Percentiles rank a stretch among this genome's conserved stretches.
phyloP scores from a whole-genome alignment of 1,284 basidiomycete genomes.

The Schizophyllum commune region DNA sequence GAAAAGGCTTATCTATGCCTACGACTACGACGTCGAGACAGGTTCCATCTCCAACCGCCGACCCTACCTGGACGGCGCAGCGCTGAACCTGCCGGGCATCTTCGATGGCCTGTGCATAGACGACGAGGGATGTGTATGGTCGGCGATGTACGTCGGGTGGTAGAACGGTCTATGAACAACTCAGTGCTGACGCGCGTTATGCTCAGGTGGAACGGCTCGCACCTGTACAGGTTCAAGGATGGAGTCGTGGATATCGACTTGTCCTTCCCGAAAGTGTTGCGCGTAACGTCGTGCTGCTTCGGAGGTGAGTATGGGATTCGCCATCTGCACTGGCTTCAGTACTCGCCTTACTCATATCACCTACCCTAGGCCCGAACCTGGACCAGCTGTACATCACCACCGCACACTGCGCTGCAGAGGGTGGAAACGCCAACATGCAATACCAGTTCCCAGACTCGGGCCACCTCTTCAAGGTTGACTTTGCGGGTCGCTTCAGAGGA shows the following conservation, averaged over 20 bases:
- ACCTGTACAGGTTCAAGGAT: slow-evolving; percentile 48
- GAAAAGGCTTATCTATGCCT: slow-evolving; percentile 55
- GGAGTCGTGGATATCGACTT: slow-evolving; percentile 49
- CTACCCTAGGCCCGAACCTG: slow-evolving; percentile 40
- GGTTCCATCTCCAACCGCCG: slow-evolving; percentile 49
- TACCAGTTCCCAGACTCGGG: slow-evolving; percentile 53
- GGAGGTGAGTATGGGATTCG: slow-evolving; percentile 50
- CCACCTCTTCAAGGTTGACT: slow-evolving; percentile 52
- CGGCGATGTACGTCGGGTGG: slow-evolving; percentile 41
- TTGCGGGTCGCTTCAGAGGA: slow-evolving; percentile 46
- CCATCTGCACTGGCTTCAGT: slow-evolving; percentile 1
- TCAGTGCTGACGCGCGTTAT: slow-evolving; percentile 2
- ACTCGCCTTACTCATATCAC: neutral
- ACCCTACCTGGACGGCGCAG: slow-evolving; percentile 46
- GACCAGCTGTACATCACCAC: slow-evolving; percentile 62
- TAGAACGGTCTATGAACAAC: neutral
- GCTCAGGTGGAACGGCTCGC: slow-evolving; percentile 54
- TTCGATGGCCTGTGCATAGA: slow-evolving; percentile 64
- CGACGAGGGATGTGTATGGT: slow-evolving; percentile 58
- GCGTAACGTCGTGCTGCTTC: slow-evolving; percentile 62
- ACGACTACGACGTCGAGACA: slow-evolving; percentile 42
- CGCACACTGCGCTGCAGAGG: slow-evolving; percentile 51
- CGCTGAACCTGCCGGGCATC: slow-evolving; percentile 39
- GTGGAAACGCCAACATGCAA: slow-evolving; percentile 43
- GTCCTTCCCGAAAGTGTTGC: slow-evolving; percentile 48